Evolutionary conservation across 2,329 filamentous ascomycete species (phyloP).

Genomic region (Beauveria bassiana): DNA sequence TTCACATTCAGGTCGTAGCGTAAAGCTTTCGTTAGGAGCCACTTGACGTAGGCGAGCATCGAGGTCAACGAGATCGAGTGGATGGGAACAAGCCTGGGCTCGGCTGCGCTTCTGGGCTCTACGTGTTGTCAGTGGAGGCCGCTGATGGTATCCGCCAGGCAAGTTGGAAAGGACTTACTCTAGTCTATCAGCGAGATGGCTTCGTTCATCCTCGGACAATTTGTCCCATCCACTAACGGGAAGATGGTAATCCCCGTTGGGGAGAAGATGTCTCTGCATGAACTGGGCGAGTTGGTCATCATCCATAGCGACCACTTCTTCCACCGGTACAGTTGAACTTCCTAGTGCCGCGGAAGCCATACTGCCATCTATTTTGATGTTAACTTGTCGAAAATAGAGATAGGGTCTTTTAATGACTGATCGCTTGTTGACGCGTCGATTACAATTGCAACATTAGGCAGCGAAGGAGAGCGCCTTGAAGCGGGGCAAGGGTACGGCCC

Average conservation of each 20-base stretch:
- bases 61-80: constrained; percentile 17
- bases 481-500: too few species aligned
- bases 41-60: constrained; percentile 15
- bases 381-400: neutral
- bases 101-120: neutral
- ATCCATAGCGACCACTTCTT: neutral
- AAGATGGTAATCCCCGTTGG: neutral
- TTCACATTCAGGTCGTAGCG: neutral
- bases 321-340: neutral
- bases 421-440: neutral
- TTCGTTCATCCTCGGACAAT: neutral
- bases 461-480: too few species aligned
- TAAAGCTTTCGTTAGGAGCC: neutral
- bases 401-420: neutral
- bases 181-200: neutral
- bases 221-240: neutral
- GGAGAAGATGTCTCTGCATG: neutral
- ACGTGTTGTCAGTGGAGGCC: neutral
- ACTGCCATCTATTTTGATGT: neutral
- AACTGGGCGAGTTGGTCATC: neutral
- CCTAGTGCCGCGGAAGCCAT: neutral
- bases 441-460: too few species aligned
- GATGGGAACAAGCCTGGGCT: constrained; percentile 7
- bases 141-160: too few species aligned
- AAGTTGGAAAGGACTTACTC: neutral